Evolutionary conservation across 371 early-diverging fungal genomes (phyloP).

Genomic region (Mucor circinelloides): DNA sequence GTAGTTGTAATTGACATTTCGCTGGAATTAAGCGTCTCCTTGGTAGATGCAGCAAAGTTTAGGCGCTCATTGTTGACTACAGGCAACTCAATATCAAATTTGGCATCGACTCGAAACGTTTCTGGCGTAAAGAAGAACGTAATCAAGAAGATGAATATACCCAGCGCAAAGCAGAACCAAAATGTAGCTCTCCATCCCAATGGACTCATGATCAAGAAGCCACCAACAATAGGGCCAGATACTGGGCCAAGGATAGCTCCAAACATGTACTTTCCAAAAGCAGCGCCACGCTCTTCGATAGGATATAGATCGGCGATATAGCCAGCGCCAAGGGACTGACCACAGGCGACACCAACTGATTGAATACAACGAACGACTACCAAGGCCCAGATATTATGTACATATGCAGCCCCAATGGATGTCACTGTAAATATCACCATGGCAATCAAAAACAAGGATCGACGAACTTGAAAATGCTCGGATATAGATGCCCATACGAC

Average conservation of each 20-base stretch:
- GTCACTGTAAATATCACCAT: constrained; percentile 62
- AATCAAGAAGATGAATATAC: constrained; percentile 16
- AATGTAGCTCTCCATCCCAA: constrained; percentile 33
- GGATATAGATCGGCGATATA: constrained; percentile 9
- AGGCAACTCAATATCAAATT: constrained; percentile 11
- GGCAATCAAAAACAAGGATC: constrained; percentile 58
- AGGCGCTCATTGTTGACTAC: not conserved
- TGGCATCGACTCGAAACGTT: constrained; percentile 48
- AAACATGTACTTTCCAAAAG: constrained; percentile 50
- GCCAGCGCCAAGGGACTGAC: constrained; percentile 68
- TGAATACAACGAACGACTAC: constrained; percentile 72
- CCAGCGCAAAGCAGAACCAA: constrained; percentile 36
- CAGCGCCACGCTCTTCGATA: constrained; percentile 32
- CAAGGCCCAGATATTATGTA: constrained; percentile 59
- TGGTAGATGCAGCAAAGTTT: not conserved
- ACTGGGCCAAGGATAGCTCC: constrained; percentile 46
- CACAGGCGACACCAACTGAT: constrained; percentile 69
- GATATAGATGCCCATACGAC: constrained; percentile 70
- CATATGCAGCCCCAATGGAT: constrained; percentile 68
- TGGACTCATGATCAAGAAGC: constrained; percentile 32
- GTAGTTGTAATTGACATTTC: no score
- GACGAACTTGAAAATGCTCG: constrained; percentile 62
- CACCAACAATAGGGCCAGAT: constrained; percentile 32
- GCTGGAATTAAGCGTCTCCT: not conserved
- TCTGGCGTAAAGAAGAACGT: constrained; percentile 60